phyloP scores from a whole-genome alignment of 1,284 basidiomycete genomes.

The Leucoagaricus sp. region DNA sequence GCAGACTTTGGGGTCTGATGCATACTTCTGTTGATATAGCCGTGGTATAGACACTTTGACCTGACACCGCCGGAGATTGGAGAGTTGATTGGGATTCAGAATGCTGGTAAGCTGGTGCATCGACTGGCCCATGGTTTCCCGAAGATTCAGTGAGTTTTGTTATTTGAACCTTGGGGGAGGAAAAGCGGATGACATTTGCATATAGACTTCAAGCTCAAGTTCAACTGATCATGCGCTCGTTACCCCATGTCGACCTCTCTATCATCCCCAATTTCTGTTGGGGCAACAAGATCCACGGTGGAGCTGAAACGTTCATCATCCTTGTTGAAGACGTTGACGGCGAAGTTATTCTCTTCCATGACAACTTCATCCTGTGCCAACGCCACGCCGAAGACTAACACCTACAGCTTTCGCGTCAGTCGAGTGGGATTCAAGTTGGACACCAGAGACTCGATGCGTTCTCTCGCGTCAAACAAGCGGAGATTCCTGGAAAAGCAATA shows the following conservation, averaged over 20 bases:
- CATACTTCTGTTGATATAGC: constrained; percentile 43
- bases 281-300: constrained; percentile 92
- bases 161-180: background rate
- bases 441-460: too few species aligned
- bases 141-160: constrained; percentile 75
- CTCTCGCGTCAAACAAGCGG: too few species aligned
- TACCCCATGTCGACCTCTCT: constrained; percentile 87
- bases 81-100: constrained; percentile 92
- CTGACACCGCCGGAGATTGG: constrained; percentile 56
- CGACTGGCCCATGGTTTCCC: constrained; percentile 98
- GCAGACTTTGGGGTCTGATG: background rate
- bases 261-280: constrained; percentile 96
- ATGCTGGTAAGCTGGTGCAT: constrained; percentile 90
- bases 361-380: constrained; percentile 88
- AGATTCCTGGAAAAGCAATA: too few species aligned
- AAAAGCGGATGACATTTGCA: constrained; percentile 13
- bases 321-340: constrained; percentile 98
- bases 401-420: too few species aligned
- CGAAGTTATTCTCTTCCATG: constrained; percentile 92
- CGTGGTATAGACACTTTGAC: constrained; percentile 97
- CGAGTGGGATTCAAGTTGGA: too few species aligned
- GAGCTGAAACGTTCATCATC: constrained; percentile 88
- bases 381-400: constrained; percentile 92
- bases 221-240: constrained; percentile 87
- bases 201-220: constrained; percentile 87